These are phyloP conservation scores for Taiozyma onychis DNA, from an alignment of 1,139 yeast species.

Conservation along the genomic window DNA sequence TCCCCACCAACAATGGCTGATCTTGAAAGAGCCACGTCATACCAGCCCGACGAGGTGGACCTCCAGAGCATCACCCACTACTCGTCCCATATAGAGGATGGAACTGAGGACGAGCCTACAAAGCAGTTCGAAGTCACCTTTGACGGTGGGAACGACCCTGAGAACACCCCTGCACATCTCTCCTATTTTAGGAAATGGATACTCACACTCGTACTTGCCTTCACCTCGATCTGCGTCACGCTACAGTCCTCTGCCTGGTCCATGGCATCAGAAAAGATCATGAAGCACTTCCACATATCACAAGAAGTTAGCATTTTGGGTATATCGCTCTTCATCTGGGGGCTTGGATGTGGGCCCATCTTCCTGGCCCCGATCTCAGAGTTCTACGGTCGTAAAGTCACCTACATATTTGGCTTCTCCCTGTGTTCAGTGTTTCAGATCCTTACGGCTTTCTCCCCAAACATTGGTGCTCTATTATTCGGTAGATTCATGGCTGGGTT, in stretches of 20 bases:
- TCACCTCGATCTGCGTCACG: constrained; percentile 42
- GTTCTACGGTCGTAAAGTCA: constrained; percentile 66
- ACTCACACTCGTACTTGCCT: constrained; percentile 46
- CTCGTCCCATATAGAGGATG: constrained; percentile 6
- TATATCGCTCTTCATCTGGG: constrained; percentile 65
- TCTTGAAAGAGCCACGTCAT: background rate
- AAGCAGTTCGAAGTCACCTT: constrained; percentile 24
- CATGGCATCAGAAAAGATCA: constrained; percentile 44
- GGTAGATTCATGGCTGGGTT: constrained; percentile 68
- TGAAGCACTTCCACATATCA: constrained; percentile 43
- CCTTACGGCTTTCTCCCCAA: constrained; percentile 60
- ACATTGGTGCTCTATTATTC: constrained; percentile 54
- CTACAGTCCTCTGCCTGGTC: constrained; percentile 53
- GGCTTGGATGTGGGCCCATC: constrained; percentile 73
- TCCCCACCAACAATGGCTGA: background rate
- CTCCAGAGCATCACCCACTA: constrained; percentile 9
- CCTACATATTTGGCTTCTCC: constrained; percentile 54
- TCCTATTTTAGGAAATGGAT: constrained; percentile 41
- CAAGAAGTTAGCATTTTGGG: constrained; percentile 57
- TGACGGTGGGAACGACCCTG: constrained; percentile 38
- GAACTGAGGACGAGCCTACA: background rate
- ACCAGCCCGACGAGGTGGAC: constrained; percentile 17
- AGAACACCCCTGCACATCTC: constrained; percentile 38
- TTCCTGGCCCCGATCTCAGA: constrained; percentile 79
- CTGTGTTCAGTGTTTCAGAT: constrained; percentile 57